A percentile compares a stretch with the other conserved stretches of the same genome.
Evolutionary conservation across 2,329 filamentous ascomycete species (phyloP).

Genomic region (Penicillium sp.): DNA sequence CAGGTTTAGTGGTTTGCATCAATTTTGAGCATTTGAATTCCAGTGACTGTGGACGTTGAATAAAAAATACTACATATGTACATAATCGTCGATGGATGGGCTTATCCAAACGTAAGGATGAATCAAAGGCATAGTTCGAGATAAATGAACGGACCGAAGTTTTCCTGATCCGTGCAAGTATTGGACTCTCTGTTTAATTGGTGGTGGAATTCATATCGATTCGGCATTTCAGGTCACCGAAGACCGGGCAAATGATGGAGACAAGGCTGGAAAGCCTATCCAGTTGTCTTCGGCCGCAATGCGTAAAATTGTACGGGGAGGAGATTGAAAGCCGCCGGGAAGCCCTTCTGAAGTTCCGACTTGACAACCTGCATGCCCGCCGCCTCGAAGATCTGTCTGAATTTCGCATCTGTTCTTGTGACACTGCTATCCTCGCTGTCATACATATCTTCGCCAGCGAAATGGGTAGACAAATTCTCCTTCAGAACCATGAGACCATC

Average conservation of each 20-base stretch:
- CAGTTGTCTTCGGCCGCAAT: conserved; percentile 53
- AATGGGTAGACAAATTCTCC: conserved; percentile 68
- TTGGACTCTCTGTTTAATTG: background rate
- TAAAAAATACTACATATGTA: background rate
- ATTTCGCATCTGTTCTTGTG: conserved; percentile 72
- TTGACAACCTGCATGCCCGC: conserved; percentile 68
- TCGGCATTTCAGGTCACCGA: background rate
- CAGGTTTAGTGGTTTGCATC: background rate
- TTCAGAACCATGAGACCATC: conserved; percentile 65
- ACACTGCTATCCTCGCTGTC: conserved; percentile 75
- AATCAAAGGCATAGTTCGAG: background rate
- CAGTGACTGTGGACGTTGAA: background rate
- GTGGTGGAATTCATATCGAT: background rate
- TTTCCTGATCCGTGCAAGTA: background rate
- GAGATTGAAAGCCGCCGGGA: conserved; percentile 61
- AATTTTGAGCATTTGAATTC: background rate
- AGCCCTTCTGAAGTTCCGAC: conserved; percentile 70
- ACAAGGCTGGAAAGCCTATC: background rate
- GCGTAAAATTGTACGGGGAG: conserved; percentile 79
- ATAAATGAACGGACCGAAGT: background rate
- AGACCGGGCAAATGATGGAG: background rate
- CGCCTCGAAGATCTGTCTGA: conserved; percentile 65
- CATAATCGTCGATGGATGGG: background rate
- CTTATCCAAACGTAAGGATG: background rate
- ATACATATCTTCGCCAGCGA: conserved; percentile 62